These are phyloP conservation scores for Aspergillus awamori DNA, from an alignment of 2,329 filamentous ascomycete species.

Conservation along the genomic window DNA sequence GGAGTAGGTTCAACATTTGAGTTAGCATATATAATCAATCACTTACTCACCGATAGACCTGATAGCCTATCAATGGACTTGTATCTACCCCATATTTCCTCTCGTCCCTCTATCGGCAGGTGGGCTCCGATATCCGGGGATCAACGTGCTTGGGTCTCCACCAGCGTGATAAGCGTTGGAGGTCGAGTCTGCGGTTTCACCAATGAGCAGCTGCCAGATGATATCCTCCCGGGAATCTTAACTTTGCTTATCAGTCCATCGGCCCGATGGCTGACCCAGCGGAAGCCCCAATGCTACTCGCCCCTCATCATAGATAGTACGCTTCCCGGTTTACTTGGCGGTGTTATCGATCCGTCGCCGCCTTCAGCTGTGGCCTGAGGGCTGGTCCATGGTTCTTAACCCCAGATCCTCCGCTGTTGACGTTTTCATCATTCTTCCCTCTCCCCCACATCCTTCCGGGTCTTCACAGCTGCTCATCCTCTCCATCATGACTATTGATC, in stretches of 20 bases:
- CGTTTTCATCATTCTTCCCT: too few species aligned
- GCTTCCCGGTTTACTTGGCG: slow-evolving; percentile 3
- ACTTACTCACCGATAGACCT: neutral
- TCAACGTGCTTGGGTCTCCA: neutral
- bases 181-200: neutral
- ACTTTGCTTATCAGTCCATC: slow-evolving; percentile 13
- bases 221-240: neutral
- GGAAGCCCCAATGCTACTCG: too few species aligned
- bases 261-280: slow-evolving; percentile 8
- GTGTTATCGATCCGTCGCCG: neutral
- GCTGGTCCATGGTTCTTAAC: slow-evolving; percentile 2
- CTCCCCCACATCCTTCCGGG: neutral
- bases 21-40: neutral
- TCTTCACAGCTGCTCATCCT: neutral
- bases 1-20: neutral
- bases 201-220: neutral
- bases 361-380: neutral
- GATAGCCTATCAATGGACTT: neutral
- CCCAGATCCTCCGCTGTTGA: neutral
- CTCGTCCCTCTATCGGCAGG: neutral
- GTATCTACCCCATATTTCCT: neutral
- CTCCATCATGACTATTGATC: neutral
- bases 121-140: slow-evolving; percentile 8
- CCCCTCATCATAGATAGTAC: too few species aligned
- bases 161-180: neutral